Percentiles rank a stretch among this genome's conserved stretches.
These are phyloP conservation scores for Solanum etuberosum DNA, from an alignment of 257 asterid genomes.

Conservation along the genomic window DNA sequence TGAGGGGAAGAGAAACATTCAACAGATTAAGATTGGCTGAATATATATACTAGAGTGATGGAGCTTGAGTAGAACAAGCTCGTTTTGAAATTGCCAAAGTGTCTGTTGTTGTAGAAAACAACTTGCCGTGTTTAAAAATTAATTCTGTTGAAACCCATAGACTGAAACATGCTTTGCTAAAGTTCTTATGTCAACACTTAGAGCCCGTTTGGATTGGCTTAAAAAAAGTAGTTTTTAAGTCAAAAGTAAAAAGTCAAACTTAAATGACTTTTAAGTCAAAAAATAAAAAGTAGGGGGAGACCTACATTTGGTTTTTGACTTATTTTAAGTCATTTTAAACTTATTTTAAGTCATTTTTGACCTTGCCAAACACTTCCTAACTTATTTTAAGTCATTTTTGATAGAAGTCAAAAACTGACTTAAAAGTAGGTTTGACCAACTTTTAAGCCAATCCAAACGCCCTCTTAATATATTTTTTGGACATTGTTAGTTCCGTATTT, in stretches of 20 bases:
- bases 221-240: not conserved
- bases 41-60: not conserved
- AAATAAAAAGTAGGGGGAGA: not conserved
- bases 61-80: not conserved
- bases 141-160: not conserved
- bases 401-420: no score
- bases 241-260: no score
- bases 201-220: not conserved
- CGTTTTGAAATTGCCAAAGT: not conserved
- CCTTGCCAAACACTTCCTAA: no score
- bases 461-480: not conserved
- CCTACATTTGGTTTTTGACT: not conserved
- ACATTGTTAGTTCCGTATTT: not conserved
- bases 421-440: not conserved
- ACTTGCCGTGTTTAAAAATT: not conserved
- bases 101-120: not conserved
- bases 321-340: no score
- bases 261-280: no score
- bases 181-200: not conserved
- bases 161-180: not conserved
- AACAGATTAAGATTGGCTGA: not conserved
- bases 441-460: not conserved
- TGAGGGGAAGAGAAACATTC: not conserved
- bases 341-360: no score
- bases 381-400: not conserved